Evolutionary conservation across 1,284 basidiomycete genomes (phyloP), one percentile per base, ranked within the genome.

Genomic region (Sporisorium exsertum): DNA sequence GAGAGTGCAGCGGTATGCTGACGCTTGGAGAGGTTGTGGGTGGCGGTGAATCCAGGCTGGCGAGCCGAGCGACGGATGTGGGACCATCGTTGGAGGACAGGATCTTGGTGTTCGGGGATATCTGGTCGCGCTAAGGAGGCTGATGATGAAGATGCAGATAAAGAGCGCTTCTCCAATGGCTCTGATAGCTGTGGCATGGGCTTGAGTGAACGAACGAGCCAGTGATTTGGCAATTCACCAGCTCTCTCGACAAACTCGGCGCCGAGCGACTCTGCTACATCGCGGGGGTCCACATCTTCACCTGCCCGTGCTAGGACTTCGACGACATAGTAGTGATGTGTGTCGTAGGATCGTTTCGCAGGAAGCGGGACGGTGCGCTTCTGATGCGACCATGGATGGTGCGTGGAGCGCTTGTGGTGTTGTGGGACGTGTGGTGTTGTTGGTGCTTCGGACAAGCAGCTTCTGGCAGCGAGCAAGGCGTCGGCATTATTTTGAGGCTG

Each of bases 321-420:
- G 27, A 96, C 86, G 68, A 94, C 92, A 87, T 95, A 96, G 87
- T 99, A 99, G 79, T 92, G 89, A 86, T 98, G 93, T 9, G 92
- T 91, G 77, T 89, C 86, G 86, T 98, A 95, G 2, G 78, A 75
- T 20, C 86, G 78, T 69, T 80, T 82, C 12, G 65, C 63, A 53
- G 84, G 79, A 16, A 79, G 69, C 5, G 77, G 58, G 18, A 79
- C 72, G 26, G 64, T 53, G 33, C 68, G 67, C 24, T 70, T 71
- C 50, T 75, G 72, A 53, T 71, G 61, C 16, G 61, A 45, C 76
- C 72, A 78, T 9, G 68, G 66, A 32, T 63, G 35, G 32, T 55
- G 43, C 2, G 51, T 27, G 4, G 66, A 50, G 37, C 62, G 61
- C 45, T 52, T 66, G 51, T 72, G 64, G 10, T 50, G 35, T n/a